phyloP scores from a whole-genome alignment of 768 basidiomycete genomes.

The Lepiota venenata region DNA sequence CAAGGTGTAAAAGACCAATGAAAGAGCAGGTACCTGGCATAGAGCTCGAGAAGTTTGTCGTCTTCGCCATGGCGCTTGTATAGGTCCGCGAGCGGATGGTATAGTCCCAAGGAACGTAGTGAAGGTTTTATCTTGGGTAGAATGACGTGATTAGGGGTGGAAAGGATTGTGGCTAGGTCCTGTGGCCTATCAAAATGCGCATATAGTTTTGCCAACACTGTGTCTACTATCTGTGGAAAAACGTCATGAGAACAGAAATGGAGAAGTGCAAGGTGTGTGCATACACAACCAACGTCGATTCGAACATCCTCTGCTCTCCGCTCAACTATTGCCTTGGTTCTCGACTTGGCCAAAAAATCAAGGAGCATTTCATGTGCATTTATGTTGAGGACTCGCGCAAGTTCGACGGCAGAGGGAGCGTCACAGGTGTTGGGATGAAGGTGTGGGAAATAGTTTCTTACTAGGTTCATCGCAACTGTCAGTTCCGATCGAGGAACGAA shows the following conservation, averaged over 20 bases:
- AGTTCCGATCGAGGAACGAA: constrained; percentile 44
- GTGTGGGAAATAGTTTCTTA: constrained; percentile 89
- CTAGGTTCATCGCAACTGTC: constrained; percentile 86
- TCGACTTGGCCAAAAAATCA: constrained; percentile 59
- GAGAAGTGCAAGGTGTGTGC: not conserved
- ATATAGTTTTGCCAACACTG: constrained; percentile 76
- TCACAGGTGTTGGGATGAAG: constrained; percentile 64
- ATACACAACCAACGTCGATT: not conserved
- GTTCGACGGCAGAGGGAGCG: constrained; percentile 68
- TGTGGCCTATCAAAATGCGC: constrained; percentile 56
- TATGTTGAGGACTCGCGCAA: constrained; percentile 56
- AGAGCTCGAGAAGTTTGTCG: constrained; percentile 58
- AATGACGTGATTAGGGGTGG: constrained; percentile 50
- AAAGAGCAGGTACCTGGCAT: too few species aligned
- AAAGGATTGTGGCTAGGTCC: constrained; percentile 59
- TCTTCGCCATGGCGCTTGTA: constrained; percentile 56
- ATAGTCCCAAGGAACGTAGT: constrained; percentile 48
- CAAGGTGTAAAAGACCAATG: too few species aligned
- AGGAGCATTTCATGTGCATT: constrained; percentile 79
- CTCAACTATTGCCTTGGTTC: constrained; percentile 40
- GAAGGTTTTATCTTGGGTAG: constrained; percentile 61
- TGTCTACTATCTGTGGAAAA: constrained; percentile 70
- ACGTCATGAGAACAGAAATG: constrained; percentile 16
- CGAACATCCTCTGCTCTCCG: constrained; percentile 20
- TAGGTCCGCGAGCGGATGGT: constrained; percentile 57